phyloP scores from a whole-genome alignment of 768 basidiomycete species.

The Floccularia luteovirens region DNA sequence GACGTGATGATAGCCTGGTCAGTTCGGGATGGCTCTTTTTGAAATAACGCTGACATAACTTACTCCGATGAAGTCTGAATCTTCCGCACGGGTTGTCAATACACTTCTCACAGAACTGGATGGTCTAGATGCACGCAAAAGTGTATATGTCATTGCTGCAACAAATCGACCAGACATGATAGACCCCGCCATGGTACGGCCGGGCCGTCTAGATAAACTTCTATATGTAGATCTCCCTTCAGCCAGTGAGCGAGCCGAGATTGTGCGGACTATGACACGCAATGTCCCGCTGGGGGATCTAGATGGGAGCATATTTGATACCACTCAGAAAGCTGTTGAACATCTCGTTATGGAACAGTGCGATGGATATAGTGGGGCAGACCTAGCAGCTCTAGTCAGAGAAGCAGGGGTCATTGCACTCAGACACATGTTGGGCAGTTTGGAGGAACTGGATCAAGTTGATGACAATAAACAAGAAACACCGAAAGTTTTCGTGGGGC shows the following conservation, averaged over 20 bases:
- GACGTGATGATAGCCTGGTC: constrained; percentile 85
- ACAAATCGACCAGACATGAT: constrained; percentile 97
- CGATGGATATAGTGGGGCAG: constrained; percentile 90
- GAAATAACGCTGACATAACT: constrained; percentile 3
- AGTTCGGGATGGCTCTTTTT: no score
- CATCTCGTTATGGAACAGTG: constrained; percentile 53
- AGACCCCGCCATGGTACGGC: constrained; percentile 97
- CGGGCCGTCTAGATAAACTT: constrained; percentile 89
- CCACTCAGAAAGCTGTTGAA: constrained; percentile 22
- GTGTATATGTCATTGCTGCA: constrained; percentile 90
- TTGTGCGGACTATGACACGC: constrained; percentile 67
- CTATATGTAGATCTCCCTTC: constrained; percentile 87
- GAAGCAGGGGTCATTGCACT: constrained; percentile 89
- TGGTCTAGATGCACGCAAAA: constrained; percentile 79
- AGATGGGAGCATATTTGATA: constrained; percentile 6
- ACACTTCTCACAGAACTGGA: constrained; percentile 92
- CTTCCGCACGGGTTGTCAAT: constrained; percentile 89
- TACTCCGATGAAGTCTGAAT: constrained; percentile 60
- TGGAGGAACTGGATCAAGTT: constrained; percentile 50
- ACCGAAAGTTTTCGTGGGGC: constrained; percentile 38
- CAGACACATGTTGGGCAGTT: constrained; percentile 54
- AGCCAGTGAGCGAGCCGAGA: constrained; percentile 71
- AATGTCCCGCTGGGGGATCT: constrained; percentile 54
- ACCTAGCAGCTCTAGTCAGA: constrained; percentile 79
- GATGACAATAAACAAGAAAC: constrained; percentile 8